Conservation (phyloP, 2,329 filamentous ascomycete species). For the Paramyrothecium sp. region DNA sequence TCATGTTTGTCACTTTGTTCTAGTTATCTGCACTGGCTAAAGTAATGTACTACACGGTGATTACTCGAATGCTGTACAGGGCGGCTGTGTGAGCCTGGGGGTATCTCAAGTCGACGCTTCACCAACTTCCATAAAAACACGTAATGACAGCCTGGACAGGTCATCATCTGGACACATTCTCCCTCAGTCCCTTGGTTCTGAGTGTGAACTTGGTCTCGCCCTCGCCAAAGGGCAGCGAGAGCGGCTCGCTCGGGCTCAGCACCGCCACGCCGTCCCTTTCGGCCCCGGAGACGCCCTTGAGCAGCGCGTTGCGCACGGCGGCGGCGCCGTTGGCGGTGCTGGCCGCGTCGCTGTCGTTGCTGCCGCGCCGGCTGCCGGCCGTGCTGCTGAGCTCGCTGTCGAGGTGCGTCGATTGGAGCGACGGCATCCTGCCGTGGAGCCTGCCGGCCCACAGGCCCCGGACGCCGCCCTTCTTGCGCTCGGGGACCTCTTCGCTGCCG, state of each 20-base stretch:
- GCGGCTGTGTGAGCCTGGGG: too few relatives aligned
- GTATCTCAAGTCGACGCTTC: too few relatives aligned
- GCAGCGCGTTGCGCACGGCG: constrained; percentile 34
- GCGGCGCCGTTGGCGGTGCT: constrained; percentile 36
- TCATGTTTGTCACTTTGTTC: too few relatives aligned
- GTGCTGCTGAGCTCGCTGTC: constrained; percentile 38
- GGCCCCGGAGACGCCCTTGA: constrained; percentile 19
- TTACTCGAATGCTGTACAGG: too few relatives aligned
- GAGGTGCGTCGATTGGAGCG: constrained; percentile 20
- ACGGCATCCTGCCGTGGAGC: constrained; percentile 33
- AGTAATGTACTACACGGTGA: too few relatives aligned
- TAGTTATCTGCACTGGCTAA: too few relatives aligned
- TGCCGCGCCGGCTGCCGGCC: constrained; percentile 39
- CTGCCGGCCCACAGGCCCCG: constrained; percentile 55
- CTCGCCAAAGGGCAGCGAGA: constrained; percentile 46
- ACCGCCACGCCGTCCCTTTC: constrained; percentile 11
- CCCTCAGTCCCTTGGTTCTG: constrained; percentile 55
- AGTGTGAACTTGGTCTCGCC: constrained; percentile 46
- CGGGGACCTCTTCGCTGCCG: constrained; percentile 63
- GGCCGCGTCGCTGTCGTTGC: constrained; percentile 39
- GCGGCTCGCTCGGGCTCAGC: constrained; percentile 15
- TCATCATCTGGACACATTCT: constrained; percentile 34
- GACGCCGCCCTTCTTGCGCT: constrained; percentile 60
- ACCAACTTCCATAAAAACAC: too few relatives aligned
- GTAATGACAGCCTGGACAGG: too few relatives aligned